phyloP scores from a whole-genome alignment of 2,329 filamentous ascomycete genomes.

The Colletotrichum magnum region DNA sequence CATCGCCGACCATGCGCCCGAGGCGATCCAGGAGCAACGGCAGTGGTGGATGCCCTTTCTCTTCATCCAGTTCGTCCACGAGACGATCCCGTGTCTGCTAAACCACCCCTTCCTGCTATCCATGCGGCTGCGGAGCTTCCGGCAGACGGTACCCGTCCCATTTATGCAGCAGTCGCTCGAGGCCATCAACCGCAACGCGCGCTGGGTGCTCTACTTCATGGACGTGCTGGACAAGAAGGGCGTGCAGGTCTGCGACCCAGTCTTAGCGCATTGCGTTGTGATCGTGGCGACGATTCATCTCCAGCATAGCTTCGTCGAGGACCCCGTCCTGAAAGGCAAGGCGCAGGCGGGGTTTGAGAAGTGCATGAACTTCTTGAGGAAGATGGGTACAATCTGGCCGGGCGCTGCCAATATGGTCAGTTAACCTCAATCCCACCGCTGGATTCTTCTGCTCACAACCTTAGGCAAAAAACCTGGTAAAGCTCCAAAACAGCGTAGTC shows the following conservation, averaged over 20 bases:
- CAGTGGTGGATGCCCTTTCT: constrained; percentile 69
- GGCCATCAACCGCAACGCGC: constrained; percentile 63
- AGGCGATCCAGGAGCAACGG: constrained; percentile 59
- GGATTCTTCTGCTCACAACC: neutral
- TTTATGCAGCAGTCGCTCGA: constrained; percentile 69
- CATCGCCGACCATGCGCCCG: constrained; percentile 57
- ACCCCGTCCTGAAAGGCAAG: constrained; percentile 42
- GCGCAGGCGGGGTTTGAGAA: constrained; percentile 47
- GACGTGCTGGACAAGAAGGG: constrained; percentile 58
- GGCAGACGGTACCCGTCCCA: constrained; percentile 65
- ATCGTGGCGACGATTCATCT: constrained; percentile 68
- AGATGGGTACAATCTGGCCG: constrained; percentile 46
- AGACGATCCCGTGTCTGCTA: constrained; percentile 65
- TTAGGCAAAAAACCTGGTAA: constrained; percentile 47
- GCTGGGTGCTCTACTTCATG: constrained; percentile 68
- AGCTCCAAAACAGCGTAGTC: constrained; percentile 51
- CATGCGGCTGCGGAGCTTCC: constrained; percentile 65
- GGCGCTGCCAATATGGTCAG: constrained; percentile 45
- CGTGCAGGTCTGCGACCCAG: constrained; percentile 56
- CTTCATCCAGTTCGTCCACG: constrained; percentile 66
- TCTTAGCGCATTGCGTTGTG: constrained; percentile 60
- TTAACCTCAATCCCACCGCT: neutral
- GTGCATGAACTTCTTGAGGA: constrained; percentile 45
- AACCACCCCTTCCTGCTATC: constrained; percentile 69
- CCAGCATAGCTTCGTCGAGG: constrained; percentile 64